phyloP scores from a whole-genome alignment of 495 filamentous ascomycete genomes.

The Tuber melanosporum region DNA sequence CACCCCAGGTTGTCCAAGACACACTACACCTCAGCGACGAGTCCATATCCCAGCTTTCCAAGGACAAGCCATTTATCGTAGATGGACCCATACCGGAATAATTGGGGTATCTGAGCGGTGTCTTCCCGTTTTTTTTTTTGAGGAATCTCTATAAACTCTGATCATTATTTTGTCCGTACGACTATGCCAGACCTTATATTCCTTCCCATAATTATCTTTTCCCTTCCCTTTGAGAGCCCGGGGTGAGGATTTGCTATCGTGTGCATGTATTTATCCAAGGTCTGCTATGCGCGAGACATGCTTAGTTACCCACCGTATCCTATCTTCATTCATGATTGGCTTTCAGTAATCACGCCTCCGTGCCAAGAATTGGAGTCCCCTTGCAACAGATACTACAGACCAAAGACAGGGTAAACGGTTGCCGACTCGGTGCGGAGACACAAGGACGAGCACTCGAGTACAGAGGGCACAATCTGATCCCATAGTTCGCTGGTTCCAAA shows the following conservation, averaged over 20 bases:
- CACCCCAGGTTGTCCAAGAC: conserved; percentile 58
- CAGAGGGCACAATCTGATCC: neutral
- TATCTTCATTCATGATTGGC: neutral
- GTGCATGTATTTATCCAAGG: neutral
- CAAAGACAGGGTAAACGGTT: no score
- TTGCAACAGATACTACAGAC: no score
- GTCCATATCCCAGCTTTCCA: conserved; percentile 52
- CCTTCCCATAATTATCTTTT: conserved; percentile 6
- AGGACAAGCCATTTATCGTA: conserved; percentile 56
- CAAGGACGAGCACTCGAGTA: neutral
- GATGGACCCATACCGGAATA: conserved; percentile 28
- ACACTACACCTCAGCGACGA: conserved; percentile 54
- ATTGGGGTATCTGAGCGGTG: conserved; percentile 1
- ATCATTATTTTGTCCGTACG: neutral
- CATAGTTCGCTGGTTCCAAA: neutral
- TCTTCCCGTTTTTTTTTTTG: neutral
- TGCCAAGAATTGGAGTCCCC: no score
- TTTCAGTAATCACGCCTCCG: neutral
- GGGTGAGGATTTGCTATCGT: neutral
- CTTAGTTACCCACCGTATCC: neutral
- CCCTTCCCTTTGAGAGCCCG: neutral
- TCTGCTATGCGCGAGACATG: neutral
- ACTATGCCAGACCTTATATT: neutral
- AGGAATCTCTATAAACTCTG: neutral
- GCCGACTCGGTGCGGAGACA: no score